Evolutionary conservation across 805 yeast genomes (phyloP).

Genomic region (Candida wancherniae): DNA sequence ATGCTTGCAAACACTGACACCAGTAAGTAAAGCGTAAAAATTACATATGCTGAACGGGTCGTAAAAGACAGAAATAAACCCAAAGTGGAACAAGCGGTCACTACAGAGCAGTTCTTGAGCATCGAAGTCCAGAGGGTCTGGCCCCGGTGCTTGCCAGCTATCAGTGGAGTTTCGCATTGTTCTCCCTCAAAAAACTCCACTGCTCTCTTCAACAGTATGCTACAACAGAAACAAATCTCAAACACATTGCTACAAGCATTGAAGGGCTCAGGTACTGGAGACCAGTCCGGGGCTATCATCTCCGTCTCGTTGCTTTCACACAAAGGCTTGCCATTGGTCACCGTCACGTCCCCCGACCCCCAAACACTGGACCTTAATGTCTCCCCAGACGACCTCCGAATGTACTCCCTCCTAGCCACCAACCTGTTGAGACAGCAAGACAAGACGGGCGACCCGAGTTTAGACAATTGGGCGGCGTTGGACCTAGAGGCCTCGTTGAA

Average conservation of each 20-base stretch:
- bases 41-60: too few species aligned
- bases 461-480: slow-evolving; percentile 25
- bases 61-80: too few species aligned
- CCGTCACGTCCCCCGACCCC: slow-evolving; percentile 24
- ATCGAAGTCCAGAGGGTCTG: too few species aligned
- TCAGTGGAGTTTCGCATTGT: too few species aligned
- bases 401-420: slow-evolving; percentile 33
- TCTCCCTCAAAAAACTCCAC: too few species aligned
- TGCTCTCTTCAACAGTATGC: slow-evolving; percentile 22
- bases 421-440: slow-evolving; percentile 21
- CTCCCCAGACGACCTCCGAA: slow-evolving; percentile 27
- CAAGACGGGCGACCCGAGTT: slow-evolving; percentile 9
- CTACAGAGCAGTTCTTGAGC: too few species aligned
- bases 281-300: slow-evolving; percentile 19
- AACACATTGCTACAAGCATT: slow-evolving; percentile 30
- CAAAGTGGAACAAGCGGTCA: too few species aligned
- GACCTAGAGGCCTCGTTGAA: slow-evolving; percentile 27
- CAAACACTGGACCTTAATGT: slow-evolving; percentile 9
- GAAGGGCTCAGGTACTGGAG: slow-evolving; percentile 8
- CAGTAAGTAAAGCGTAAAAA: too few species aligned
- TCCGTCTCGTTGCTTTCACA: slow-evolving; percentile 32
- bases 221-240: slow-evolving; percentile 37
- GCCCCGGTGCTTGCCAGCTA: too few species aligned
- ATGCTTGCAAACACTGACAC: too few species aligned
- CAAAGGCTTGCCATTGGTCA: slow-evolving; percentile 37